phyloP scores from a whole-genome alignment of 2,329 filamentous ascomycete genomes.

The Aurifilum marmelostoma region DNA sequence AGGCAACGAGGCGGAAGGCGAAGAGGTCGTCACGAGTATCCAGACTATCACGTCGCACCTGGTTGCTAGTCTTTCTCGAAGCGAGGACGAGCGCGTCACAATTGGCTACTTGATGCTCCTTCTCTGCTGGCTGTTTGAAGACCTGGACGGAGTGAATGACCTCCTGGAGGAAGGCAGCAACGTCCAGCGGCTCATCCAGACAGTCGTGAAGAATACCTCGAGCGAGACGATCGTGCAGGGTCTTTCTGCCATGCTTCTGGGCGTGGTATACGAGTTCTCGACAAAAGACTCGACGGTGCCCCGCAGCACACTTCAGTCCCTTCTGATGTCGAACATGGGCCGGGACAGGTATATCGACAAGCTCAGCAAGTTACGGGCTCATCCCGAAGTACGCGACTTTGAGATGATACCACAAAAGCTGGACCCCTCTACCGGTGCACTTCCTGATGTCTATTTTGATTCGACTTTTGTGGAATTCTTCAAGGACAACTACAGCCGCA shows the following conservation, averaged over 20 bases:
- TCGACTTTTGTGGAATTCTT: constrained; percentile 87
- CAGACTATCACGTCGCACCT: constrained; percentile 86
- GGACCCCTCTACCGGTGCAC: constrained; percentile 51
- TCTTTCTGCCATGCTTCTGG: constrained; percentile 80
- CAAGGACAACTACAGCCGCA: constrained; percentile 91
- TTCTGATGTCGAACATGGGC: constrained; percentile 76
- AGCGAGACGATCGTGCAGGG: constrained; percentile 75
- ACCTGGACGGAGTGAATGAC: constrained; percentile 88
- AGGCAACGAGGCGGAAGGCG: constrained; percentile 84
- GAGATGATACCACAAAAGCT: constrained; percentile 79
- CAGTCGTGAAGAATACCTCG: constrained; percentile 64
- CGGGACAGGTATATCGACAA: constrained; percentile 87
- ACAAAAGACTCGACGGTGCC: constrained; percentile 95
- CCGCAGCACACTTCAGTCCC: constrained; percentile 75
- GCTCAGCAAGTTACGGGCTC: constrained; percentile 74
- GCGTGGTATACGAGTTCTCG: constrained; percentile 93
- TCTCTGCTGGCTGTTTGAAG: constrained; percentile 88
- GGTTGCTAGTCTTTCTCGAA: constrained; percentile 75
- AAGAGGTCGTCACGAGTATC: constrained; percentile 93
- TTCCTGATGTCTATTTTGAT: constrained; percentile 86
- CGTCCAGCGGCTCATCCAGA: constrained; percentile 81
- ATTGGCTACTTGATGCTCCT: constrained; percentile 90
- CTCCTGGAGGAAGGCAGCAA: constrained; percentile 91
- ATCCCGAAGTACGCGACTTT: constrained; percentile 82
- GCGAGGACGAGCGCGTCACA: constrained; percentile 76